phyloP scores from a whole-genome alignment of 176 grass and related monocot genomes.

The Sorghum bicolor region DNA sequence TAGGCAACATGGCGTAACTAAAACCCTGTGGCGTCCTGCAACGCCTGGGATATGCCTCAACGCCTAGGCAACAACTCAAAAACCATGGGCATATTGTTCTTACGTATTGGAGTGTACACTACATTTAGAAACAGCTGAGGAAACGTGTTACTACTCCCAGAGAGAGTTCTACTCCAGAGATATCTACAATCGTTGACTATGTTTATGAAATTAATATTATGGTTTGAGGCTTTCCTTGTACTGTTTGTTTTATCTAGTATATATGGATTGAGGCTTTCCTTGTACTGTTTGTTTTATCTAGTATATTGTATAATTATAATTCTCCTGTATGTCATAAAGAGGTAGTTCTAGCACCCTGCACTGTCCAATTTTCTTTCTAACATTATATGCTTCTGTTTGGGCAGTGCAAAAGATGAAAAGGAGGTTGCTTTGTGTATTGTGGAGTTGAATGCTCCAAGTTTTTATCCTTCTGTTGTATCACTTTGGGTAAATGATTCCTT shows the following conservation, averaged over 20 bases:
- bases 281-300: neutral
- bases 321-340: constrained; percentile 1
- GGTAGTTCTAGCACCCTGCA: neutral
- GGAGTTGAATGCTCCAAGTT: constrained; percentile 85
- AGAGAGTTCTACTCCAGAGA: neutral
- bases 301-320: neutral
- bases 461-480: constrained; percentile 75
- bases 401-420: constrained; percentile 82
- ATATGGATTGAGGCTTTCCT: neutral
- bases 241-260: neutral
- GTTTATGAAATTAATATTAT: neutral
- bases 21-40: no score
- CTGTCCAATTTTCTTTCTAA: constrained; percentile 25
- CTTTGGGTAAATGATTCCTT: constrained; percentile 94
- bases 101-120: neutral
- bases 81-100: neutral
- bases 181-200: neutral
- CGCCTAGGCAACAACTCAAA: no score
- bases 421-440: constrained; percentile 88
- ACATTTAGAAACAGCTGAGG: neutral
- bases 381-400: constrained; percentile 23
- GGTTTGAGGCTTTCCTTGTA: neutral
- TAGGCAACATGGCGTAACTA: no score
- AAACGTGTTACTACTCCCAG: neutral
- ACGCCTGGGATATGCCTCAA: no score